Conservation (phyloP, 192 early-diverging fungal genomes). For the Coemansia sp. region DNA sequence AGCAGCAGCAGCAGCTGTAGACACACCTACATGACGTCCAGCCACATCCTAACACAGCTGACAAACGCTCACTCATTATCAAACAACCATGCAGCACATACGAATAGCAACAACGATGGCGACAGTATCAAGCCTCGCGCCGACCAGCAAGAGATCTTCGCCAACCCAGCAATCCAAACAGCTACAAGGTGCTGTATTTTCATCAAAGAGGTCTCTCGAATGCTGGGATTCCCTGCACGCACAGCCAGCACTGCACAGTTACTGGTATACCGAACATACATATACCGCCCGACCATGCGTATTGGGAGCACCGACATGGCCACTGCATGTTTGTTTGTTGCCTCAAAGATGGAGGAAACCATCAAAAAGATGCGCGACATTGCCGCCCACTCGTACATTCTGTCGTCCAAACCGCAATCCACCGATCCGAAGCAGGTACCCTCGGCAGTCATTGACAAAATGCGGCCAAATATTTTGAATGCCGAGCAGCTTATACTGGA, state of each 20-base stretch:
- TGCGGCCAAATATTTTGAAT: conserved; percentile 63
- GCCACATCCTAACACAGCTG: conserved; percentile 34
- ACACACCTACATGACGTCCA: conserved; percentile 37
- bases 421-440: conserved; percentile 16
- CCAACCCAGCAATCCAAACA: conserved; percentile 8
- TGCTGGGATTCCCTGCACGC: conserved; percentile 45
- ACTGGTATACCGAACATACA: conserved; percentile 46
- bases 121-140: neutral
- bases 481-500: conserved; percentile 77
- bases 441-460: conserved; percentile 65
- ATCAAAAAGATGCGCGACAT: conserved; percentile 85
- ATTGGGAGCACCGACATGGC: conserved; percentile 48
- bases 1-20: conserved; percentile 13
- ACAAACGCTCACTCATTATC: neutral
- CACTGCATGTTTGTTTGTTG: conserved; percentile 75
- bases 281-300: conserved; percentile 22
- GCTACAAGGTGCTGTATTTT: conserved; percentile 47
- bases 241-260: conserved; percentile 50
- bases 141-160: conserved; percentile 31
- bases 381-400: conserved; percentile 60
- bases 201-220: conserved; percentile 36
- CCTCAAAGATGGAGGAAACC: conserved; percentile 86
- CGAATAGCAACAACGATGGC: neutral
- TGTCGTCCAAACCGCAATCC: conserved; percentile 32
- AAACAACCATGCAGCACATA: neutral